Percentiles rank a stretch among this genome's conserved stretches.
These are phyloP conservation scores for Irpex lacteus DNA, from an alignment of 1,284 basidiomycete genomes.

Conservation along the genomic window DNA sequence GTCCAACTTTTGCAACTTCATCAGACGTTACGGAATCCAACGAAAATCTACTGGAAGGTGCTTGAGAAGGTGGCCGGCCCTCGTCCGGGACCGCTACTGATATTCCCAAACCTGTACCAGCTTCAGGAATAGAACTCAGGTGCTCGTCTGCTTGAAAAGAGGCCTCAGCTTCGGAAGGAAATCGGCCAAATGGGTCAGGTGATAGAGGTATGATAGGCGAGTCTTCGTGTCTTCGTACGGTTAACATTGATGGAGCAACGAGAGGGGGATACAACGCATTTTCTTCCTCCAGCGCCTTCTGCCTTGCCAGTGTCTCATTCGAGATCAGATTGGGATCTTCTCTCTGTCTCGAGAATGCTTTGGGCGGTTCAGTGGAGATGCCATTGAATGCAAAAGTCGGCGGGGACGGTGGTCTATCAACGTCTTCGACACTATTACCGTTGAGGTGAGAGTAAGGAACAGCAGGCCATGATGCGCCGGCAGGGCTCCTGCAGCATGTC, in stretches of 20 bases:
- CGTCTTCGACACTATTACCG: slow-evolving; percentile 12
- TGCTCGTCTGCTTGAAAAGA: slow-evolving; percentile 16
- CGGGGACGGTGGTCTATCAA: slow-evolving; percentile 40
- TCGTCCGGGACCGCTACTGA: slow-evolving; percentile 4
- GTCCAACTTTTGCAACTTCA: slow-evolving; percentile 19
- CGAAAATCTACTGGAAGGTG: slow-evolving; percentile 67
- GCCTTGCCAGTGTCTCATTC: slow-evolving; percentile 51
- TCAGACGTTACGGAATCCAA: slow-evolving; percentile 59
- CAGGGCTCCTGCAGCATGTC: slow-evolving; percentile 15
- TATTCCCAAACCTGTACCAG: slow-evolving; percentile 16
- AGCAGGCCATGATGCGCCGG: slow-evolving; percentile 34
- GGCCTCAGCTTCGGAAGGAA: slow-evolving; percentile 48
- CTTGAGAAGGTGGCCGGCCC: slow-evolving; percentile 17
- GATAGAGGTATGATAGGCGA: slow-evolving; percentile 68
- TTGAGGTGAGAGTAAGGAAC: slow-evolving; percentile 34
- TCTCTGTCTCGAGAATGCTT: slow-evolving; percentile 32
- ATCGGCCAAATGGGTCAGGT: slow-evolving; percentile 75
- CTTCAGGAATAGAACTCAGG: slow-evolving; percentile 12
- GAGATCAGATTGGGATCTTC: slow-evolving; percentile 26
- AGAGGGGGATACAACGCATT: slow-evolving; percentile 42
- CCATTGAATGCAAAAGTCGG: slow-evolving; percentile 69
- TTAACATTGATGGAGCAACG: slow-evolving; percentile 28
- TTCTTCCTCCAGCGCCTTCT: slow-evolving; percentile 48
- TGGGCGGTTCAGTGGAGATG: slow-evolving; percentile 55
- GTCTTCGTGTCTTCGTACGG: slow-evolving; percentile 18